phyloP scores from a whole-genome alignment of 768 basidiomycete species.

The Polyporus arcularius region DNA sequence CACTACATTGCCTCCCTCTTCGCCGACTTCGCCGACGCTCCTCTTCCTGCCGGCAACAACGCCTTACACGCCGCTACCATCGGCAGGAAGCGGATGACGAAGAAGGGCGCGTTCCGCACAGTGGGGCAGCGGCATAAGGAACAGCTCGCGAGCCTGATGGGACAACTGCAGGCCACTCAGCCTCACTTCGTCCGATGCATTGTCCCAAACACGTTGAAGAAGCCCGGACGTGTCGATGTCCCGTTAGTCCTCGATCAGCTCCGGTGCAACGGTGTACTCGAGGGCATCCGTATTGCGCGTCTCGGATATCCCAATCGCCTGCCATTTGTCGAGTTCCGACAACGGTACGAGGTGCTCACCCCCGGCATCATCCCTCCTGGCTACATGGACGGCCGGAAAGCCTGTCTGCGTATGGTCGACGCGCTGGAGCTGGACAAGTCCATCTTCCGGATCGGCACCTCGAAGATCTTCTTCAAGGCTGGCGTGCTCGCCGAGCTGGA shows the following conservation, averaged over 20 bases:
- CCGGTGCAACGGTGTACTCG: conserved; percentile 97
- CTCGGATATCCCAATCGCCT: conserved; percentile 96
- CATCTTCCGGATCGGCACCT: conserved; percentile 89
- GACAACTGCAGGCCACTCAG: conserved; percentile 88
- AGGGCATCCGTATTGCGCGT: conserved; percentile 97
- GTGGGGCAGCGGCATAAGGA: conserved; percentile 96
- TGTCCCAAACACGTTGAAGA: conserved; percentile 91
- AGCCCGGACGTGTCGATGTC: conserved; percentile 87
- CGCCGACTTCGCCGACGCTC: conserved; percentile 68
- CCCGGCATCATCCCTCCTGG: conserved; percentile 92
- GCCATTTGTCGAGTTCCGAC: conserved; percentile 96
- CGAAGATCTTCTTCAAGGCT: conserved; percentile 99
- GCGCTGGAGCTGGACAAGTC: conserved; percentile 84
- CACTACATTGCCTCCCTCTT: conserved; percentile 83
- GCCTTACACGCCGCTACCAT: conserved; percentile 38
- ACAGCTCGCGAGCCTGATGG: conserved; percentile 89
- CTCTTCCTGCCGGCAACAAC: conserved; percentile 35
- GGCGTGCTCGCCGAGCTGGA: conserved; percentile 96
- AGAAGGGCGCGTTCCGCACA: conserved; percentile 97
- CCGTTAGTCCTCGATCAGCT: conserved; percentile 96
- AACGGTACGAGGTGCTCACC: conserved; percentile 94
- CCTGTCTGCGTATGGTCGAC: conserved; percentile 88
- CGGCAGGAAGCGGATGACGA: conserved; percentile 73
- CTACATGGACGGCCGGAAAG: conserved; percentile 97
- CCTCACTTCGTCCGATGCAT: conserved; percentile 99